phyloP scores from a whole-genome alignment of 2,329 filamentous ascomycete genomes.

The Coniochaeta sp. region DNA sequence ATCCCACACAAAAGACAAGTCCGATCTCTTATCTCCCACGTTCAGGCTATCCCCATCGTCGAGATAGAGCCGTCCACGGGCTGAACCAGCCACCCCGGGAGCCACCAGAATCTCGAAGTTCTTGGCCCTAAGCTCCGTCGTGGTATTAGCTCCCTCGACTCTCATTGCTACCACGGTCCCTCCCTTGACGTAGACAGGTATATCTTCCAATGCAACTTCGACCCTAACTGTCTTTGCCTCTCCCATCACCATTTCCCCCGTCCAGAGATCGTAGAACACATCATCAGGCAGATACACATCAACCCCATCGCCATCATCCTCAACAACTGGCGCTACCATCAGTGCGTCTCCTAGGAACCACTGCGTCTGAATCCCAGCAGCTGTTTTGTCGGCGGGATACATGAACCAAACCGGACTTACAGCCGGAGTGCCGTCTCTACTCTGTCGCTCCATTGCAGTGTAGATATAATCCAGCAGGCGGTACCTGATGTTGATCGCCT shows the following conservation, averaged over 20 bases:
- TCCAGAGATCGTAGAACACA: constrained; percentile 43
- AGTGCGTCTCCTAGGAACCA: constrained; percentile 48
- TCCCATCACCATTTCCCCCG: constrained; percentile 32
- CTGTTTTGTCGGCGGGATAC: constrained; percentile 42
- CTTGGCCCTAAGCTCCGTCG: constrained; percentile 35
- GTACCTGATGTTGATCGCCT: constrained; percentile 63
- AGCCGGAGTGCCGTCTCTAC: constrained; percentile 54
- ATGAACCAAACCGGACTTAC: constrained; percentile 62
- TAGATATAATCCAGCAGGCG: constrained; percentile 67
- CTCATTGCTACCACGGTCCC: constrained; percentile 54
- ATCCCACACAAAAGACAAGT: constrained; percentile 12
- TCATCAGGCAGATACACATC: constrained; percentile 11
- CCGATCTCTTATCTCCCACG: constrained; percentile 6
- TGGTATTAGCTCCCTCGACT: constrained; percentile 39
- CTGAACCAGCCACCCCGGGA: constrained; percentile 36
- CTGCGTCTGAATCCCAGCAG: constrained; percentile 30
- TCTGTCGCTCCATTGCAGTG: constrained; percentile 57
- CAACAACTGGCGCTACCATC: constrained; percentile 13
- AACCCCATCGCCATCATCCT: constrained; percentile 10
- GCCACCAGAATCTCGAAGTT: constrained; percentile 42
- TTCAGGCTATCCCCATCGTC: constrained; percentile 33
- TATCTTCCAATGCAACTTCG: constrained; percentile 20
- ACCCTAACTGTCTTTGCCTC: constrained; percentile 18
- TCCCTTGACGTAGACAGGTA: constrained; percentile 56
- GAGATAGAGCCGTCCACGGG: constrained; percentile 39